These are phyloP conservation scores for Chlamydomonas applanata DNA, from an alignment of 139 green algal species.

Conservation along the genomic window DNA sequence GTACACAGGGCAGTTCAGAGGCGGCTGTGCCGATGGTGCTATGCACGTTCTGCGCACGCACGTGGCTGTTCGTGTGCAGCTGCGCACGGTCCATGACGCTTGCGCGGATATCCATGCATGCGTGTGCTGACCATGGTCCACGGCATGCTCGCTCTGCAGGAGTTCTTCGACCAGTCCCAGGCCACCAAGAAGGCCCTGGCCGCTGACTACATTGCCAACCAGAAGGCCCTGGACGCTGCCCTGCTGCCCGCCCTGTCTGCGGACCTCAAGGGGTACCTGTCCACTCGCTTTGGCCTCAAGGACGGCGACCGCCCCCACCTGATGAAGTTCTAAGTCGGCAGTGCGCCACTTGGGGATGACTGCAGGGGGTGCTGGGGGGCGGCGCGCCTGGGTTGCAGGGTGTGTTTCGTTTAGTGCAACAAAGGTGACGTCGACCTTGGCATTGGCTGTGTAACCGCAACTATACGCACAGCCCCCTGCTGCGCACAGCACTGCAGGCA, in stretches of 20 bases:
- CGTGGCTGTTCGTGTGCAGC: no score
- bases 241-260: slow-evolving; percentile 58
- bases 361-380: no score
- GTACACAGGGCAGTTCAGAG: no score
- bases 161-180: slow-evolving; percentile 34
- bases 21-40: no score
- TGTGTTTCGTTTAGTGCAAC: no score
- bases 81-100: background rate
- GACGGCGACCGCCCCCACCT: slow-evolving; percentile 92
- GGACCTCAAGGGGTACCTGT: slow-evolving; percentile 92
- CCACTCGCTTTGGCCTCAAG: slow-evolving; percentile 85
- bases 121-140: background rate
- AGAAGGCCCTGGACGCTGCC: slow-evolving; percentile 88
- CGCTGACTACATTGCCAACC: slow-evolving; percentile 83
- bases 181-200: slow-evolving; percentile 81
- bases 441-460: no score
- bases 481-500: no score
- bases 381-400: no score
- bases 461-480: no score
- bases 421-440: no score
- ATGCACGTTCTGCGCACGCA: no score
- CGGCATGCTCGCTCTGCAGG: slow-evolving; percentile 10
- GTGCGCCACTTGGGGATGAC: no score
- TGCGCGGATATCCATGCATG: background rate
- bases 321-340: slow-evolving; percentile 91